phyloP scores from a whole-genome alignment of 371 early-diverging fungal species.

The Blakeslea trispora region DNA sequence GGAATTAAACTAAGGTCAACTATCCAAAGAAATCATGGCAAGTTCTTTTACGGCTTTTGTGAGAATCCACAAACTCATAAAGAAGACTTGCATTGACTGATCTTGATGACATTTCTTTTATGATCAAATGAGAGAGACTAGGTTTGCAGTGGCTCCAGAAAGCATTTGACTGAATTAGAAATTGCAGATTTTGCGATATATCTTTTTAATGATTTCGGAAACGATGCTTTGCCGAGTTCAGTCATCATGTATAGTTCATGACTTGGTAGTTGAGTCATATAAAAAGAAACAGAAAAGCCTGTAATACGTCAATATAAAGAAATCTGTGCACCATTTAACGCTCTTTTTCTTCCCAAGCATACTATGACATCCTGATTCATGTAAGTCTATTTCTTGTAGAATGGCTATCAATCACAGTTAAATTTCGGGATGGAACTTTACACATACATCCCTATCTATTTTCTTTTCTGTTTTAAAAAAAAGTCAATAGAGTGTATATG shows the following conservation, averaged over 20 bases:
- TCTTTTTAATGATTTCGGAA: constrained; percentile 11
- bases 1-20: background rate
- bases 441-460: too few species aligned
- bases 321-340: background rate
- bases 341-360: too few species aligned
- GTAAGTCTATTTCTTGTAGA: too few species aligned
- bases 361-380: too few species aligned
- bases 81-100: constrained; percentile 11
- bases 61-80: constrained; percentile 14
- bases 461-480: too few species aligned
- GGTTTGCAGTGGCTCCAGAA: constrained; percentile 9
- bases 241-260: constrained; percentile 10
- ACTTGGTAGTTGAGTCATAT: constrained; percentile 5
- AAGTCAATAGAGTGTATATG: too few species aligned
- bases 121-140: constrained; percentile 9
- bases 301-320: constrained; percentile 7
- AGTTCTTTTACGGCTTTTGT: constrained; percentile 10
- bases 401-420: too few species aligned
- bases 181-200: constrained; percentile 1
- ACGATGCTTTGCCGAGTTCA: constrained; percentile 6
- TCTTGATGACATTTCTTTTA: constrained; percentile 9
- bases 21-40: constrained; percentile 5
- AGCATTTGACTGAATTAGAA: background rate
- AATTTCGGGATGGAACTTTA: too few species aligned
- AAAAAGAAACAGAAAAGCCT: constrained; percentile 12